Conservation (phyloP, 371 early-diverging fungal species). For the Choanephora cucurbitarum region DNA sequence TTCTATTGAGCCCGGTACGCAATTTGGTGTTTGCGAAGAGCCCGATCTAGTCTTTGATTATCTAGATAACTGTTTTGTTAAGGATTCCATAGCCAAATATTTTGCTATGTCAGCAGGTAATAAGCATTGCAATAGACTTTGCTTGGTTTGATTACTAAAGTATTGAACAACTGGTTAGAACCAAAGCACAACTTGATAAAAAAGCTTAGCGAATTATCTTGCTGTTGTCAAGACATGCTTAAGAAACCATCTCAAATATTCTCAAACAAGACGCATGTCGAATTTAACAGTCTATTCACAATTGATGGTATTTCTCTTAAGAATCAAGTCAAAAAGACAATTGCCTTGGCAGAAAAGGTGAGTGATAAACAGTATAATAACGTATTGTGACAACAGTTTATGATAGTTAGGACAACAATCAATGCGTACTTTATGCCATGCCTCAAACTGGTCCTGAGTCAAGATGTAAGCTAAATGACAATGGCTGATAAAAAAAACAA, state of each 20-base stretch:
- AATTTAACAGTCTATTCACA: background rate
- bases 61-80: slow-evolving; percentile 15
- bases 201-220: background rate
- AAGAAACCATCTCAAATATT: slow-evolving; percentile 18
- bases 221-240: slow-evolving; percentile 13
- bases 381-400: background rate
- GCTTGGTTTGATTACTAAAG: too few relatives aligned
- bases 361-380: background rate
- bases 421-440: slow-evolving; percentile 13
- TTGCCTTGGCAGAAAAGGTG: background rate
- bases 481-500: too few relatives aligned
- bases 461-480: slow-evolving; percentile 11
- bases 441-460: slow-evolving; percentile 8
- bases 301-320: slow-evolving; percentile 5
- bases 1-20: slow-evolving; percentile 11
- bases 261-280: slow-evolving; percentile 11
- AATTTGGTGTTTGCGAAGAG: slow-evolving; percentile 19
- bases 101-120: slow-evolving; percentile 9
- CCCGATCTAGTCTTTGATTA: slow-evolving; percentile 24
- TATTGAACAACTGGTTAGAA: background rate
- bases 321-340: background rate
- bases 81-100: slow-evolving; percentile 17
- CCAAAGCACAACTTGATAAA: background rate
- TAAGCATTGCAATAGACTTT: too few relatives aligned
- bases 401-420: background rate